Evolutionary conservation across 2,329 filamentous ascomycete genomes (phyloP).

Genomic region (Purpureocillium lavendulum): DNA sequence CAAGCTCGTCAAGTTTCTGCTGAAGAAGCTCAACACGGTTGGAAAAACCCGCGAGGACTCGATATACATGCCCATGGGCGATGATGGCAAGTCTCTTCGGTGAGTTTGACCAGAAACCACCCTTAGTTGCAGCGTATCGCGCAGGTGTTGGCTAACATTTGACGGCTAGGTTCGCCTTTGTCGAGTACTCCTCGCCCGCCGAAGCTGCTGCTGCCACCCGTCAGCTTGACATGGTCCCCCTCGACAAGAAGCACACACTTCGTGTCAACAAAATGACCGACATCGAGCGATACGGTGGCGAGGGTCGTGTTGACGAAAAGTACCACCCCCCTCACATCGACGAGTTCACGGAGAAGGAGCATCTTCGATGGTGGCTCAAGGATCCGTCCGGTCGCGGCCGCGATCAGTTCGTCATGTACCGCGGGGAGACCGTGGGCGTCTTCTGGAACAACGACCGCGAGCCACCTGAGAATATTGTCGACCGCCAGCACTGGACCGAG

Average conservation of each 20-base stretch:
- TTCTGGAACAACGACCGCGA: conserved; percentile 99
- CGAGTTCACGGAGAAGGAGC: conserved; percentile 84
- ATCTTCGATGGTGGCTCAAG: conserved; percentile 86
- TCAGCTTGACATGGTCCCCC: conserved; percentile 73
- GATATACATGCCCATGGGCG: conserved; percentile 89
- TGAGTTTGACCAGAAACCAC: conserved; percentile 37
- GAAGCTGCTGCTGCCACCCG: conserved; percentile 87
- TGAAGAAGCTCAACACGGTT: conserved; percentile 83
- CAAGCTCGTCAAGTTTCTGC: conserved; percentile 91
- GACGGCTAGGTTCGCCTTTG: conserved; percentile 74
- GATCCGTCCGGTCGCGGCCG: conserved; percentile 72
- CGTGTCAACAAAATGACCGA: conserved; percentile 97
- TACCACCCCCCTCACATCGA: conserved; percentile 77
- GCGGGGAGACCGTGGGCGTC: conserved; percentile 83
- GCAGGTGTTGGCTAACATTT: conserved; percentile 5
- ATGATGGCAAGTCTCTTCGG: conserved; percentile 80
- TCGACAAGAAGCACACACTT: conserved; percentile 95
- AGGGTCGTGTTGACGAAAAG: conserved; percentile 87
- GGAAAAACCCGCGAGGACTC: conserved; percentile 80
- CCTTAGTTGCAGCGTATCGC: not conserved
- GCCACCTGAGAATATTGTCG: conserved; percentile 76
- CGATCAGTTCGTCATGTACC: conserved; percentile 94
- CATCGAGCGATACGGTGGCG: conserved; percentile 90
- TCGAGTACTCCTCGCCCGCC: conserved; percentile 86
- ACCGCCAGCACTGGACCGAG: conserved; percentile 95